Percentiles rank a stretch among this genome's conserved stretches.
Conservation (phyloP, 129 eudicot species). For the Flaveria brownii region DNA sequence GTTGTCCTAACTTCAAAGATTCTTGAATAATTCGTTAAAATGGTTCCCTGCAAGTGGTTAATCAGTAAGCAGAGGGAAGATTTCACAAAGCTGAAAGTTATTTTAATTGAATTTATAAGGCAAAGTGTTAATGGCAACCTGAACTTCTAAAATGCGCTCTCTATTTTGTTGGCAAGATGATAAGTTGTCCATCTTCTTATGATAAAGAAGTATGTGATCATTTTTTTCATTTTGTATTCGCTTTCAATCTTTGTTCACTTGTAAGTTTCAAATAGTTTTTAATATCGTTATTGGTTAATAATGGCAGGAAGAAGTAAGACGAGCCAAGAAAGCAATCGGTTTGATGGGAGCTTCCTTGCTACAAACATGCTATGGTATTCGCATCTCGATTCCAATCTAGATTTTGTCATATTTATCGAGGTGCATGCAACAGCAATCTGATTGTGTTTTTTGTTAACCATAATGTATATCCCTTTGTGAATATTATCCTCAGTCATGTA, state of each 20-base stretch:
- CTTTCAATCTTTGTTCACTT: not conserved
- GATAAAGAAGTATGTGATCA: conserved; percentile 21
- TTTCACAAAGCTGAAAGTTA: conserved; percentile 2
- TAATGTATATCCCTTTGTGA: not conserved
- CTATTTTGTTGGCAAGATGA: not conserved
- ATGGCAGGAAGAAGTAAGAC: conserved; percentile 78
- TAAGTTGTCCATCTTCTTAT: not conserved
- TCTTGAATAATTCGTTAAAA: conserved; percentile 7
- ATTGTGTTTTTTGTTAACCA: conserved; percentile 6
- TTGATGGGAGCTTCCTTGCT: conserved; percentile 90
- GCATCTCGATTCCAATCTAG: conserved; percentile 1
- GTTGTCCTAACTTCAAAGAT: conserved; percentile 8
- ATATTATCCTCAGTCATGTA: conserved; percentile 11
- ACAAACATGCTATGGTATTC: conserved; percentile 68
- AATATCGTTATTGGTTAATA: conserved; percentile 12
- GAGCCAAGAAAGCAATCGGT: conserved; percentile 69
- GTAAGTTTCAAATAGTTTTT: conserved; percentile 8
- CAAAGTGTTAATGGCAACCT: conserved; percentile 6
- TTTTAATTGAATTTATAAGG: conserved; percentile 15
- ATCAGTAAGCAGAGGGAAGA: conserved; percentile 7
- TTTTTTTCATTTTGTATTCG: not conserved
- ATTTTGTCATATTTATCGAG: not conserved
- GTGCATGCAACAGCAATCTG: conserved; percentile 7
- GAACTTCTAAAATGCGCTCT: conserved; percentile 2
- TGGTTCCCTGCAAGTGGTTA: not conserved